A percentile compares a stretch with the other conserved stretches of the same genome.
These are phyloP conservation scores for Suillus occidentalis DNA, from an alignment of 768 basidiomycete species.

Conservation along the genomic window DNA sequence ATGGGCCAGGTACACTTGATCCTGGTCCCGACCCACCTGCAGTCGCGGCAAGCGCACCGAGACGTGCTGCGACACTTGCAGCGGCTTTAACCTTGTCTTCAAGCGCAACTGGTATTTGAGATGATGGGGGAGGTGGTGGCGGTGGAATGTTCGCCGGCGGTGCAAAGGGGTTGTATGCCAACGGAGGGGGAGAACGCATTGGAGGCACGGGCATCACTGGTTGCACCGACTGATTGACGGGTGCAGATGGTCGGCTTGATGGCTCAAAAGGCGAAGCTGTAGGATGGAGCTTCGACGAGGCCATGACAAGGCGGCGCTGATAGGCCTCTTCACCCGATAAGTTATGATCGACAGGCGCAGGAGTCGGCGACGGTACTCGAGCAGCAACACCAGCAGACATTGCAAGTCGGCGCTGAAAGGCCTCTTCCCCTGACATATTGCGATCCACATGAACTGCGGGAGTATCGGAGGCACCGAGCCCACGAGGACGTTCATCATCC, in stretches of 20 bases:
- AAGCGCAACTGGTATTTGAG: constrained; percentile 39
- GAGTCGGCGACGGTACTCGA: constrained; percentile 28
- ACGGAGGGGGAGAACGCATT: constrained; percentile 48
- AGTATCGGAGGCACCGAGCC: constrained; percentile 17
- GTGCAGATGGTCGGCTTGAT: constrained; percentile 22
- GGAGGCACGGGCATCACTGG: constrained; percentile 15
- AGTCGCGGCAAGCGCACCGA: constrained; percentile 53
- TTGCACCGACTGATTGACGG: constrained; percentile 23
- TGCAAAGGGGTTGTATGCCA: constrained; percentile 72
- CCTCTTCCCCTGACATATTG: constrained; percentile 73
- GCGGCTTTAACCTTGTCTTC: constrained; percentile 76
- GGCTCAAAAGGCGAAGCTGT: constrained; percentile 30
- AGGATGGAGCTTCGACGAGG: constrained; percentile 37
- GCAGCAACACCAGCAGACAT: constrained; percentile 46
- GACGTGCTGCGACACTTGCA: constrained; percentile 77
- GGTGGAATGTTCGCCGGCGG: constrained; percentile 62
- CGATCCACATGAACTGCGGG: constrained; percentile 43
- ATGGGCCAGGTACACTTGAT: constrained; percentile 25
- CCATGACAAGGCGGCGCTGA: constrained; percentile 73
- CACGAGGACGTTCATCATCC: constrained; percentile 44
- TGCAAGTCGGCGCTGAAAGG: constrained; percentile 75
- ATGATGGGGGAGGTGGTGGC: constrained; percentile 43
- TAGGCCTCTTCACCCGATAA: constrained; percentile 81
- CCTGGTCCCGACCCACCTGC: constrained; percentile 26
- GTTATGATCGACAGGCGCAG: constrained; percentile 41